Evolutionary conservation across 768 basidiomycete genomes (phyloP).

Genomic region (Peribolospora baueri): DNA sequence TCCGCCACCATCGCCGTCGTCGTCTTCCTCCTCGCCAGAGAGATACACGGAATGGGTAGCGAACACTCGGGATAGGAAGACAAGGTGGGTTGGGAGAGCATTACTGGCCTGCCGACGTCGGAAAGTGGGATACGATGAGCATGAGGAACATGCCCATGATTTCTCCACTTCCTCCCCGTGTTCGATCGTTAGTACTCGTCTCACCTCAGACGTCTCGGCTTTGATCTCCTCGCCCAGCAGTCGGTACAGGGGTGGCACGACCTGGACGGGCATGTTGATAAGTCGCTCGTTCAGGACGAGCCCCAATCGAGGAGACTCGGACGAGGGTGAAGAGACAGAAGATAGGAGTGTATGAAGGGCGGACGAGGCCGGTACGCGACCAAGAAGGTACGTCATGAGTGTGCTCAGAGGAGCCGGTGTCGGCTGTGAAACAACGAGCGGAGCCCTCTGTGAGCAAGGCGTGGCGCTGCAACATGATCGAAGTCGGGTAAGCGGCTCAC

Average conservation of each 20-base stretch:
- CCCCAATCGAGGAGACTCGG: constrained; percentile 21
- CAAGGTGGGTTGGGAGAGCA: constrained; percentile 5
- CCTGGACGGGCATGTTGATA: constrained; percentile 86
- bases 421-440: too few species aligned
- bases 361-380: neutral
- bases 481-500: constrained; percentile 10
- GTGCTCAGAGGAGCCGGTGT: too few species aligned
- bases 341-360: constrained; percentile 26
- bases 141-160: constrained; percentile 12
- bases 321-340: constrained; percentile 17
- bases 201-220: constrained; percentile 40
- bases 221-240: constrained; percentile 70
- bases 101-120: constrained; percentile 4
- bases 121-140: constrained; percentile 6
- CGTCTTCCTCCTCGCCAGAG: constrained; percentile 31
- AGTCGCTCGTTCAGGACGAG: constrained; percentile 67
- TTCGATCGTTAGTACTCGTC: neutral
- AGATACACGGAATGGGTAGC: neutral
- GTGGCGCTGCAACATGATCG: neutral
- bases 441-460: neutral
- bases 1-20: constrained; percentile 34
- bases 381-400: neutral
- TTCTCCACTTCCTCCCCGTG: neutral
- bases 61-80: constrained; percentile 17
- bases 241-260: constrained; percentile 71